These are phyloP conservation scores for Apiospora pterosperma DNA, from an alignment of 2,329 filamentous ascomycete species.

Conservation along the genomic window DNA sequence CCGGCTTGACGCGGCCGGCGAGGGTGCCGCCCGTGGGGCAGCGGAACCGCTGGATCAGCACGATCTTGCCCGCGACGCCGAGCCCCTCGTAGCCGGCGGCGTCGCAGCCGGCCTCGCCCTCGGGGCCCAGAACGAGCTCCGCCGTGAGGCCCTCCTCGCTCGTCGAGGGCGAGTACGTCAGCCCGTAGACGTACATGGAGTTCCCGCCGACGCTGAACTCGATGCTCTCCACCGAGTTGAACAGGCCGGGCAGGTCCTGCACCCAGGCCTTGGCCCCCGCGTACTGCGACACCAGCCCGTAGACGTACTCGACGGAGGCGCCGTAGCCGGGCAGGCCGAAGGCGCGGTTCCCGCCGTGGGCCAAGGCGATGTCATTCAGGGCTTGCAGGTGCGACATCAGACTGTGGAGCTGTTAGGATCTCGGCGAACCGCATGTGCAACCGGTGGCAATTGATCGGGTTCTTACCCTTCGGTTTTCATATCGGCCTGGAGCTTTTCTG, in stretches of 20 bases:
- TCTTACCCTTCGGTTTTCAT: conserved; percentile 7
- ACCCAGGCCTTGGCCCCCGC: conserved; percentile 36
- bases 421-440: background rate
- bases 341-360: conserved; percentile 50
- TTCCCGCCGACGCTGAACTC: conserved; percentile 29
- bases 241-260: conserved; percentile 46
- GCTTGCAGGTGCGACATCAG: conserved; percentile 42
- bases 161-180: conserved; percentile 47
- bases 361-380: conserved; percentile 44
- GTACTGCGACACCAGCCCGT: conserved; percentile 39
- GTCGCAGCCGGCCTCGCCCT: conserved; percentile 35
- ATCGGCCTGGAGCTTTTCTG: conserved; percentile 7
- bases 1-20: conserved; percentile 35
- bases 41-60: conserved; percentile 35
- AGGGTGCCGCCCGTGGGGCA: conserved; percentile 39
- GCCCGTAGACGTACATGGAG: conserved; percentile 34
- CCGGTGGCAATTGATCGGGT: background rate
- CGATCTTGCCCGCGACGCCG: conserved; percentile 36
- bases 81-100: conserved; percentile 29
- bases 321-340: conserved; percentile 48
- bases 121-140: conserved; percentile 35
- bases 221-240: conserved; percentile 36
- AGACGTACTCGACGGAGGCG: conserved; percentile 47
- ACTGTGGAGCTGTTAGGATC: conserved; percentile 20
- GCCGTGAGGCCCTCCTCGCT: conserved; percentile 38